These are phyloP conservation scores for Mucor racemosus DNA, from an alignment of 371 early-diverging fungal genomes.

Conservation along the genomic window DNA sequence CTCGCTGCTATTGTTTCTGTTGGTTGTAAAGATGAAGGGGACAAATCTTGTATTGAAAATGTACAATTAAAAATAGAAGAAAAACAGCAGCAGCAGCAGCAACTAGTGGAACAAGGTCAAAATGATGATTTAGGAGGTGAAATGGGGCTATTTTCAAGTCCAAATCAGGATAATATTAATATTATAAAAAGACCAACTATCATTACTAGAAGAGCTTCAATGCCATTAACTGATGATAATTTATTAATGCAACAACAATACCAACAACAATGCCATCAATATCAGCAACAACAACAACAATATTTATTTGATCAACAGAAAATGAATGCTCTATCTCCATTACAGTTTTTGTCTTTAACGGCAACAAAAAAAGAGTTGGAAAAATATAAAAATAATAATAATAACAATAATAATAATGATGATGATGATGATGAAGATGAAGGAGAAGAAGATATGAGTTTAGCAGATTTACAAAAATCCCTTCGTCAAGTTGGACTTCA, in stretches of 20 bases:
- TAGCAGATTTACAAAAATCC: constrained; percentile 41
- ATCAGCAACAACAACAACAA: constrained; percentile 1
- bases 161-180: constrained; percentile 8
- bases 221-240: constrained; percentile 12
- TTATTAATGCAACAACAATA: neutral
- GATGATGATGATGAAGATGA: constrained; percentile 11
- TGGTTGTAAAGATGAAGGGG: constrained; percentile 6
- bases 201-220: constrained; percentile 18
- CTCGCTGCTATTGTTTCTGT: neutral
- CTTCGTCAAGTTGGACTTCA: constrained; percentile 24
- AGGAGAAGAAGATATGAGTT: constrained; percentile 42
- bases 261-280: neutral
- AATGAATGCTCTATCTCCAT: constrained; percentile 6
- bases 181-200: neutral
- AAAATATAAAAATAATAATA: neutral
- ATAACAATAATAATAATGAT: neutral
- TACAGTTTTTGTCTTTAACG: constrained; percentile 15
- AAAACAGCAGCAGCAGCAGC: constrained; percentile 17
- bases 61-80: constrained; percentile 6
- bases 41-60: neutral
- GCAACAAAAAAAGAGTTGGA: neutral
- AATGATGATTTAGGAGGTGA: neutral
- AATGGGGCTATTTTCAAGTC: neutral
- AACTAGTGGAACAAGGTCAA: neutral
- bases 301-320: constrained; percentile 10